phyloP scores from a whole-genome alignment of 768 basidiomycete genomes.

The Leccinum incarnatum region DNA sequence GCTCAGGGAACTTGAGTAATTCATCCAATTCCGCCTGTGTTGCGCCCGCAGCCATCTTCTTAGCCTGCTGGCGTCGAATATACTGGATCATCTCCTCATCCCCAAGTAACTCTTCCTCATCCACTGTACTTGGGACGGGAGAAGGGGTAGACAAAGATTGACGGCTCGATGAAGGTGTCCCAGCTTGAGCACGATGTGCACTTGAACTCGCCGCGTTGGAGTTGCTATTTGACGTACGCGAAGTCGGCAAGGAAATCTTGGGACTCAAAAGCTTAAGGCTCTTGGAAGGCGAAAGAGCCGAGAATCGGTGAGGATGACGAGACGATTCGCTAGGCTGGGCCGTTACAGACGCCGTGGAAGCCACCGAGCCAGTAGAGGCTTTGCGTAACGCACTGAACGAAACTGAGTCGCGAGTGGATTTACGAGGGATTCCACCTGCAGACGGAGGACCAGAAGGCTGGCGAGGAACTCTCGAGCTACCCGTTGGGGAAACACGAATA shows the following conservation, averaged over 20 bases:
- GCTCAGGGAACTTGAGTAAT: constrained; percentile 90
- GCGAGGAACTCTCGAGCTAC: constrained; percentile 60
- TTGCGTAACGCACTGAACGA: constrained; percentile 78
- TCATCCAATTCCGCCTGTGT: constrained; percentile 86
- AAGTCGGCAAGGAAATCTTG: constrained; percentile 62
- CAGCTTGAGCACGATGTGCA: constrained; percentile 51
- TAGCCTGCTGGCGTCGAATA: constrained; percentile 85
- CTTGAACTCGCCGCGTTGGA: constrained; percentile 35
- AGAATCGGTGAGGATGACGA: constrained; percentile 63
- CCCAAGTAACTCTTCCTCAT: constrained; percentile 84
- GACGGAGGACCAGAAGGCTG: constrained; percentile 51
- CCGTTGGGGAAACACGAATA: constrained; percentile 63
- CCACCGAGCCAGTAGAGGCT: constrained; percentile 78
- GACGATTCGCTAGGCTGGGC: constrained; percentile 39
- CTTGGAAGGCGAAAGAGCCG: constrained; percentile 82
- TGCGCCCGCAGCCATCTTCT: constrained; percentile 79
- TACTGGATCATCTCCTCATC: constrained; percentile 98
- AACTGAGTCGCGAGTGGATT: constrained; percentile 74
- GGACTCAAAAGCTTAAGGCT: constrained; percentile 78
- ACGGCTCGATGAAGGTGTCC: constrained; percentile 66
- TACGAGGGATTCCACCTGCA: constrained; percentile 53
- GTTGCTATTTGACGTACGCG: constrained; percentile 49
- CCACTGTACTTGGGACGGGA: constrained; percentile 70
- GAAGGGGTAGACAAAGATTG: constrained; percentile 84
- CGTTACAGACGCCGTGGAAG: constrained; percentile 58